Evolutionary conservation across 2,329 filamentous ascomycete genomes (phyloP).

Genomic region (Blastomyces parvus): DNA sequence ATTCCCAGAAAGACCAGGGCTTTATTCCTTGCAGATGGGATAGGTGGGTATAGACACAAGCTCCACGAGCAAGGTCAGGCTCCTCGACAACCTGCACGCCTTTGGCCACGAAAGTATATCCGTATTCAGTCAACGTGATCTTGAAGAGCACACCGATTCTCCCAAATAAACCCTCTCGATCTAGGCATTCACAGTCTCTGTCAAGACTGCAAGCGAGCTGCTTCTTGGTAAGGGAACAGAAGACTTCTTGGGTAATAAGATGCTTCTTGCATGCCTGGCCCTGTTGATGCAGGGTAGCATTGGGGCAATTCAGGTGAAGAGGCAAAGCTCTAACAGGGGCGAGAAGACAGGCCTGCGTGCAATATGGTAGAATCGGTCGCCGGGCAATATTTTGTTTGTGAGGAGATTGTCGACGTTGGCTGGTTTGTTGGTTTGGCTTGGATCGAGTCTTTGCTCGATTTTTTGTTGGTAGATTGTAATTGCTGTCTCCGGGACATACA

Average conservation of each 20-base stretch:
- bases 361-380: constrained; percentile 15
- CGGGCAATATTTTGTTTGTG: background rate
- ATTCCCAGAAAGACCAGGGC: constrained; percentile 5
- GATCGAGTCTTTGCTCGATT: background rate
- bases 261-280: constrained; percentile 11
- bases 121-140: constrained; percentile 6
- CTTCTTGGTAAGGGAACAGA: background rate
- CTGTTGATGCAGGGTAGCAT: constrained; percentile 17
- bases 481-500: background rate
- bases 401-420: background rate
- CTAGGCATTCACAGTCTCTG: background rate
- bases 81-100: constrained; percentile 7
- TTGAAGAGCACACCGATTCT: constrained; percentile 7
- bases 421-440: background rate
- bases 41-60: constrained; percentile 5
- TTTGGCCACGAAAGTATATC: constrained; percentile 8
- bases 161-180: constrained; percentile 4
- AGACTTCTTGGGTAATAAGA: constrained; percentile 10
- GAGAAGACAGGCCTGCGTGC: constrained; percentile 22
- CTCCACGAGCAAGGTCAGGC: background rate
- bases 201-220: constrained; percentile 6
- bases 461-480: constrained; percentile 1
- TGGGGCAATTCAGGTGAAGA: constrained; percentile 20
- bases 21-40: constrained; percentile 5
- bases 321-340: constrained; percentile 15